Percentiles rank a stretch among this genome's conserved stretches.
These are phyloP conservation scores for Fusarium sacchari DNA, from an alignment of 2,329 filamentous ascomycete genomes.

Conservation along the genomic window DNA sequence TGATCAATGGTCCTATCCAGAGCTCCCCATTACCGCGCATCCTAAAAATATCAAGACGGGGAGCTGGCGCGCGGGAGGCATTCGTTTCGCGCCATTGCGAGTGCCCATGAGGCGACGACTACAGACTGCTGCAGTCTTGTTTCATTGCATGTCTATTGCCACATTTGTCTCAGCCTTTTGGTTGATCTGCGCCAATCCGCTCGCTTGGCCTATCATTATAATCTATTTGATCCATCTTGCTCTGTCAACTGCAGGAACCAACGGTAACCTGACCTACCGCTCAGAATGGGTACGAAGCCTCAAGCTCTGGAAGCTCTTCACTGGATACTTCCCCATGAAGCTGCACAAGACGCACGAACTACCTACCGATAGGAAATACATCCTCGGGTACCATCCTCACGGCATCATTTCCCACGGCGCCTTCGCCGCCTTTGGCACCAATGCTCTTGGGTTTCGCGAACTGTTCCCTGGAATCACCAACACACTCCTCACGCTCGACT, in stretches of 20 bases:
- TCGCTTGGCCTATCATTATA: constrained; percentile 84
- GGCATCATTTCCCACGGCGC: constrained; percentile 98
- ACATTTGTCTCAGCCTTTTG: constrained; percentile 83
- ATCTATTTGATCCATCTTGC: constrained; percentile 87
- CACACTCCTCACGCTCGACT: constrained; percentile 90
- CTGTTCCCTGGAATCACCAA: constrained; percentile 97
- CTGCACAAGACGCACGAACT: constrained; percentile 87
- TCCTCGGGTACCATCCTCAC: constrained; percentile 97
- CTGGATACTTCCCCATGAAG: constrained; percentile 88
- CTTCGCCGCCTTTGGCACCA: constrained; percentile 89
- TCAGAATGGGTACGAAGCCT: constrained; percentile 78
- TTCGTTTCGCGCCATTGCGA: constrained; percentile 85
- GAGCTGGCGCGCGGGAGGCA: constrained; percentile 59
- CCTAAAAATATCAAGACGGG: constrained; percentile 40
- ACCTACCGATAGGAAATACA: constrained; percentile 86
- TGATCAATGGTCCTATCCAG: constrained; percentile 42
- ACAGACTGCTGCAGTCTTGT: constrained; percentile 81
- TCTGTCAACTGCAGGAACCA: constrained; percentile 79
- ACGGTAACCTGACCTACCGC: constrained; percentile 79
- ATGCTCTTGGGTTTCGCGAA: constrained; percentile 85
- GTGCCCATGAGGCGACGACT: constrained; percentile 76
- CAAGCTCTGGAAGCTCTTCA: constrained; percentile 87
- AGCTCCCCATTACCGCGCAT: constrained; percentile 36
- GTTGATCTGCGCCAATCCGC: constrained; percentile 87
- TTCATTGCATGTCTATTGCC: constrained; percentile 78